These are phyloP conservation scores for Solioccasus polychromus DNA, from an alignment of 768 basidiomycete species.

Conservation along the genomic window DNA sequence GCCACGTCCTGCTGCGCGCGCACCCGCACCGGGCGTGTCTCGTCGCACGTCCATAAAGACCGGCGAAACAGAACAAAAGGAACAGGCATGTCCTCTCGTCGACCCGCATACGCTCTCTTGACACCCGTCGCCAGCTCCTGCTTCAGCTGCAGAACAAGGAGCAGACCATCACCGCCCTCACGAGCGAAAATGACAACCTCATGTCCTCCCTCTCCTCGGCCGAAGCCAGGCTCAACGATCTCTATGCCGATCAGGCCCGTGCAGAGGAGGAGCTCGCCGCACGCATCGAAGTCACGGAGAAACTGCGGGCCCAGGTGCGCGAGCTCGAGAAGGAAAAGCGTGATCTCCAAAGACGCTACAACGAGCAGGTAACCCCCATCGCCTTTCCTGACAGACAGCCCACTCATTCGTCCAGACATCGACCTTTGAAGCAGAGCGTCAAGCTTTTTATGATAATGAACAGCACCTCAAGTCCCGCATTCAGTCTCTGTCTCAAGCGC, in stretches of 20 bases:
- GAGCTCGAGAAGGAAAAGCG: conserved; percentile 89
- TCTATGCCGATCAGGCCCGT: conserved; percentile 78
- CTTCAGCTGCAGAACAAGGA: conserved; percentile 79
- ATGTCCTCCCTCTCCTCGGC: conserved; percentile 63
- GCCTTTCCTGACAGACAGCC: conserved; percentile 13
- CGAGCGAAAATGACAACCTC: conserved; percentile 62
- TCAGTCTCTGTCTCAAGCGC: conserved; percentile 68
- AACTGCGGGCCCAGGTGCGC: conserved; percentile 74
- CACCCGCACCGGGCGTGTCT: conserved; percentile 47
- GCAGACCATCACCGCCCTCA: conserved; percentile 57
- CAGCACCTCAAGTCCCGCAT: conserved; percentile 91
- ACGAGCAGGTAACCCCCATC: conserved; percentile 66
- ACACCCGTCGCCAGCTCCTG: conserved; percentile 51
- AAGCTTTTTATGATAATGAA: conserved; percentile 90
- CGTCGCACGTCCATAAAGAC: conserved; percentile 53
- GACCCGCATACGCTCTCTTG: conserved; percentile 5
- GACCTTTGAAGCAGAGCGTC: conserved; percentile 89
- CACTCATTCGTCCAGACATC: conserved; percentile 51
- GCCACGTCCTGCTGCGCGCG: conserved; percentile 57
- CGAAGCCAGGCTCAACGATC: conserved; percentile 71
- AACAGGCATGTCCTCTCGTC: conserved; percentile 51
- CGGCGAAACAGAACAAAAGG: conserved; percentile 76
- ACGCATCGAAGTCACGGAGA: conserved; percentile 79
- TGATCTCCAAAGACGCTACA: conserved; percentile 77
- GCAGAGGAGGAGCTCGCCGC: conserved; percentile 81